These are phyloP conservation scores for Colletotrichum trifolii DNA, from an alignment of 2,329 filamentous ascomycete genomes.

Conservation along the genomic window DNA sequence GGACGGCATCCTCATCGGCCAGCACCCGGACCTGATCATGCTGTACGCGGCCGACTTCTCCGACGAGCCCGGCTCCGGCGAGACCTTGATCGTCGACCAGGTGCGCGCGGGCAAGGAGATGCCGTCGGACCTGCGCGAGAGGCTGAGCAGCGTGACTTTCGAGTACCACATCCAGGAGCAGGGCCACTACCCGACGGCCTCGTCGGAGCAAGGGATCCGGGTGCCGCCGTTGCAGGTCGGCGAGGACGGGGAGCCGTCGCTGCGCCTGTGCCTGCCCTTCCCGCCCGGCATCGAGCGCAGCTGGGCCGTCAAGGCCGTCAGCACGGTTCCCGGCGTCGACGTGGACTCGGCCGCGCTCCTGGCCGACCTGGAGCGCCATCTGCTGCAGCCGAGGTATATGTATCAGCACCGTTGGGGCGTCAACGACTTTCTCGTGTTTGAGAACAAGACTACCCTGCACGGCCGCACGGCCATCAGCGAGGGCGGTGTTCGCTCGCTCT, in stretches of 20 bases:
- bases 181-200: background rate
- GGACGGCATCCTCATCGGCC: slow-evolving; percentile 85
- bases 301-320: slow-evolving; percentile 82
- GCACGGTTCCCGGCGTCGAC: slow-evolving; percentile 80
- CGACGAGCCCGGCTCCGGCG: slow-evolving; percentile 93
- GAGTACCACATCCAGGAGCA: background rate
- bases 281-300: slow-evolving; percentile 79
- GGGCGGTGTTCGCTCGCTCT: too few relatives aligned
- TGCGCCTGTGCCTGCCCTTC: slow-evolving; percentile 83
- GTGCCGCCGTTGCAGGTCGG: slow-evolving; percentile 77
- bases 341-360: slow-evolving; percentile 81
- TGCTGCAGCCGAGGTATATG: slow-evolving; percentile 72
- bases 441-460: too few relatives aligned
- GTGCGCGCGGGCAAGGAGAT: slow-evolving; percentile 81
- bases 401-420: too few relatives aligned
- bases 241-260: slow-evolving; percentile 87
- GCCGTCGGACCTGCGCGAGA: slow-evolving; percentile 97
- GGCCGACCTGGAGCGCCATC: slow-evolving; percentile 81
- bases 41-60: slow-evolving; percentile 94
- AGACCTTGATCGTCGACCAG: slow-evolving; percentile 92
- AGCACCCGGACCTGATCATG: slow-evolving; percentile 82
- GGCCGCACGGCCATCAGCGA: too few relatives aligned
- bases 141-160: slow-evolving; percentile 79
- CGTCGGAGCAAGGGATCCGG: slow-evolving; percentile 44
- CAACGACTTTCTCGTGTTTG: too few relatives aligned